A percentile compares a stretch with the other conserved stretches of the same genome.
Conservation (phyloP, 495 filamentous ascomycete species). For the Lophiostoma macrostomum region DNA sequence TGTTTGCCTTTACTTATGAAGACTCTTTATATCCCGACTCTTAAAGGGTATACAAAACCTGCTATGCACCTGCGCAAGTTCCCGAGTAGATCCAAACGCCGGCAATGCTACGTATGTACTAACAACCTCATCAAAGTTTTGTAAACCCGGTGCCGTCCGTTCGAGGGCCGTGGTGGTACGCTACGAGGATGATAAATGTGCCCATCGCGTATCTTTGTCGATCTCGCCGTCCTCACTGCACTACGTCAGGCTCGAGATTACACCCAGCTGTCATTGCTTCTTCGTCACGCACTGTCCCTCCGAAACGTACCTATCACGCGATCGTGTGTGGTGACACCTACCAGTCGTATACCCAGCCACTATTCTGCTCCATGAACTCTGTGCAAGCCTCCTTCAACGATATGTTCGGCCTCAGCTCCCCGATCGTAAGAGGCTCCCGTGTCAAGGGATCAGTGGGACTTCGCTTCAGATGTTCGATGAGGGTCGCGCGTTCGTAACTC, state of each 20-base stretch:
- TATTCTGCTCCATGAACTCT: slow-evolving; percentile 75
- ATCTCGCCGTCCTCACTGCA: slow-evolving; percentile 20
- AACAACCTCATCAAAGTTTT: too few species aligned
- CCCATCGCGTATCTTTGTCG: slow-evolving; percentile 22
- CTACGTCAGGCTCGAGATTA: too few species aligned
- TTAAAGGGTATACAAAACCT: too few species aligned
- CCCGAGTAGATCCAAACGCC: too few species aligned
- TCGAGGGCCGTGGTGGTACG: not conserved
- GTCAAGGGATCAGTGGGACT: slow-evolving; percentile 79
- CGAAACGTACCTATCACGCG: slow-evolving; percentile 1
- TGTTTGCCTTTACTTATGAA: too few species aligned
- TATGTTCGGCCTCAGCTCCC: slow-evolving; percentile 80
- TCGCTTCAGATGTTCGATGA: slow-evolving; percentile 79
- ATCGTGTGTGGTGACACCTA: slow-evolving; percentile 40
- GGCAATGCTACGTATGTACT: too few species aligned
- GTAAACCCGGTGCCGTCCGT: too few species aligned
- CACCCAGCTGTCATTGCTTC: slow-evolving; percentile 10
- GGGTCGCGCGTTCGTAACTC: slow-evolving; percentile 84
- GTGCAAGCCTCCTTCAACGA: slow-evolving; percentile 79
- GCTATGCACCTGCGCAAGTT: too few species aligned
- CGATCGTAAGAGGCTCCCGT: slow-evolving; percentile 62
- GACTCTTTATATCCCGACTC: too few species aligned
- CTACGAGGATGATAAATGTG: slow-evolving; percentile 27
- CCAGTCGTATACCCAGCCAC: slow-evolving; percentile 90
- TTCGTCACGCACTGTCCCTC: not conserved